phyloP scores from a whole-genome alignment of 495 filamentous ascomycete species.

The Neurospora sp. region DNA sequence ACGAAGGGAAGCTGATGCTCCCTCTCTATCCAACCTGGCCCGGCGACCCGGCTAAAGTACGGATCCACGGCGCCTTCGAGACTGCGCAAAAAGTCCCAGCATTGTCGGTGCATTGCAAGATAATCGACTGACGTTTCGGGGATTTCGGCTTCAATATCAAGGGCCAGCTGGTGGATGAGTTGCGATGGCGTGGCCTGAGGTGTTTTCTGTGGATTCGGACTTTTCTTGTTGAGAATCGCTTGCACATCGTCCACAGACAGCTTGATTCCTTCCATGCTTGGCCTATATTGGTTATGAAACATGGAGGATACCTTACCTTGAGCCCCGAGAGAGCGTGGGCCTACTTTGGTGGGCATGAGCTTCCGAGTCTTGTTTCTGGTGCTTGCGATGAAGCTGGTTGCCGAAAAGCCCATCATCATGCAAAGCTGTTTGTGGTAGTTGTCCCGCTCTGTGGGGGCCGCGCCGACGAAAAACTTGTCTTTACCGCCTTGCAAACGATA shows the following conservation, averaged over 20 bases:
- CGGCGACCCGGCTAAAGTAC: not conserved
- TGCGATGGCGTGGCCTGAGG: not conserved
- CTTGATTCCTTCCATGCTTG: not conserved
- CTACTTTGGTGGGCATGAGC: not conserved
- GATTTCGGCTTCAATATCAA: not conserved
- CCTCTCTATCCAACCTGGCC: not conserved
- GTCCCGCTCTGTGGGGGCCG: not conserved
- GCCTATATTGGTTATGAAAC: not conserved
- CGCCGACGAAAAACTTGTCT: conserved; percentile 2
- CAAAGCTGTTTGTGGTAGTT: conserved; percentile 1
- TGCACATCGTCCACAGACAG: not conserved
- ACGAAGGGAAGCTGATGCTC: conserved; percentile 1
- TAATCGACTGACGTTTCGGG: not conserved
- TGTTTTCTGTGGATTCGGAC: not conserved
- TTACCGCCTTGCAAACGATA: not conserved
- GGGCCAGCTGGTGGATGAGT: not conserved
- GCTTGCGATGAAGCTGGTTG: not conserved
- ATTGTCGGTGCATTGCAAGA: not conserved
- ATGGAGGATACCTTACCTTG: not conserved
- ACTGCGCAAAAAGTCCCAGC: not conserved
- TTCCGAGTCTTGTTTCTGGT: conserved; percentile 1
- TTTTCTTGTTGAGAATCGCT: not conserved
- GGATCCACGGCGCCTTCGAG: not conserved
- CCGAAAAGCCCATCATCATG: conserved; percentile 4
- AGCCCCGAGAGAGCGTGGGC: not conserved